Conservation (phyloP, 441 rosid genomes). For the Adansonia rubrostipa region DNA sequence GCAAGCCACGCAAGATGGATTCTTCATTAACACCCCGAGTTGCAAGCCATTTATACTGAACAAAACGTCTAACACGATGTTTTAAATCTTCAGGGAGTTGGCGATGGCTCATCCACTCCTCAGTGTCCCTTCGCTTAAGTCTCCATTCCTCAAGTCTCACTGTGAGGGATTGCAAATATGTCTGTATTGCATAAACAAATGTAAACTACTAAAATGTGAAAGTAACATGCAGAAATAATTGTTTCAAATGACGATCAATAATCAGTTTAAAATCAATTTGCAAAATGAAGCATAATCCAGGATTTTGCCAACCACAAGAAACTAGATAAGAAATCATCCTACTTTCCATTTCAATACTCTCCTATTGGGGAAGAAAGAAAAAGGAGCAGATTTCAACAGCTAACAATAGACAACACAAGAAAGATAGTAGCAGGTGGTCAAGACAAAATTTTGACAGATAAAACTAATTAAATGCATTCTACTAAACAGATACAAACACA, state of each 20-base stretch:
- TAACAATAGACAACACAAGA: constrained; percentile 6
- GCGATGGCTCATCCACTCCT: constrained; percentile 97
- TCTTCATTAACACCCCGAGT: constrained; percentile 92
- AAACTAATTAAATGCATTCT: background rate
- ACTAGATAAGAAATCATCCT: background rate
- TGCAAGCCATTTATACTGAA: constrained; percentile 88
- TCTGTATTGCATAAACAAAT: constrained; percentile 47
- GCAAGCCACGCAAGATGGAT: constrained; percentile 70
- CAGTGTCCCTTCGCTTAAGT: constrained; percentile 88
- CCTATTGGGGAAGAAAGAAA: constrained; percentile 1
- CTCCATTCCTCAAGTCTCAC: constrained; percentile 97
- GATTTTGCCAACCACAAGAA: background rate
- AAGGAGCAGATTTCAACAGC: background rate
- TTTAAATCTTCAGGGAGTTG: constrained; percentile 83
- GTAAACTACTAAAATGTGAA: constrained; percentile 24
- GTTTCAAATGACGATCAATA: background rate
- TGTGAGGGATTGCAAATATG: constrained; percentile 87
- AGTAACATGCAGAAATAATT: constrained; percentile 14
- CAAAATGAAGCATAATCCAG: constrained; percentile 9
- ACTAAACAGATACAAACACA: background rate
- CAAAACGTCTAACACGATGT: constrained; percentile 68
- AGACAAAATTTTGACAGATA: constrained; percentile 7
- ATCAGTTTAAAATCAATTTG: too few species aligned
- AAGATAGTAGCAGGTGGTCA: background rate
- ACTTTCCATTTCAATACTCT: background rate